A percentile compares a stretch with the other conserved stretches of the same genome.
These are phyloP conservation scores for button mushroom (Agaricus bisporus) DNA, from an alignment of 768 basidiomycete genomes.

Conservation along the genomic window DNA sequence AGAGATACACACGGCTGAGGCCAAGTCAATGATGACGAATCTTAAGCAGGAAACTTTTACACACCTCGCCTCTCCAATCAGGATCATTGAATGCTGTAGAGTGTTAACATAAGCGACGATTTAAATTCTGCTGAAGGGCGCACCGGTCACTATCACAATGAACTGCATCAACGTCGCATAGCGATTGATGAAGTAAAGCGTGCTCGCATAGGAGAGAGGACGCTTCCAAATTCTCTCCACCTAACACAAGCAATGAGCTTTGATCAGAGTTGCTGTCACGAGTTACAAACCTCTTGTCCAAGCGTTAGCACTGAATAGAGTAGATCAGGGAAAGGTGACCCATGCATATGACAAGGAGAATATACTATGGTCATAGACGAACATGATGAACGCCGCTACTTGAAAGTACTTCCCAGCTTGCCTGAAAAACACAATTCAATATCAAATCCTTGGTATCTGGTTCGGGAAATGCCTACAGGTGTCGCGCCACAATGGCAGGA, in stretches of 20 bases:
- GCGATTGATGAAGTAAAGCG: constrained; percentile 26
- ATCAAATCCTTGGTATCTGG: too few species aligned
- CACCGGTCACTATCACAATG: constrained; percentile 20
- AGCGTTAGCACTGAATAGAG: constrained; percentile 7
- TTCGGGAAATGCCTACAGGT: background rate
- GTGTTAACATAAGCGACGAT: background rate
- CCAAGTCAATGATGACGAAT: background rate
- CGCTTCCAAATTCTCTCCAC: constrained; percentile 24
- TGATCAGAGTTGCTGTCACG: too few species aligned
- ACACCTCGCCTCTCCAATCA: constrained; percentile 16
- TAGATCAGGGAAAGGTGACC: background rate
- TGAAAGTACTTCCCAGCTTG: constrained; percentile 17
- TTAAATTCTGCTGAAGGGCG: background rate
- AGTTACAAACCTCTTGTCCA: constrained; percentile 8
- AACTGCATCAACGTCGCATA: constrained; percentile 23
- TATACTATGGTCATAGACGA: constrained; percentile 17
- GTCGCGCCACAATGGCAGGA: background rate
- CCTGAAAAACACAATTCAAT: background rate
- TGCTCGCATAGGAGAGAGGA: constrained; percentile 17
- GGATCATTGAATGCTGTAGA: constrained; percentile 19
- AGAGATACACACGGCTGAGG: background rate
- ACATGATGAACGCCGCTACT: constrained; percentile 16
- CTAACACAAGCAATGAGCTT: background rate
- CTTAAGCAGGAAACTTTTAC: background rate
- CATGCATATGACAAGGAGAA: background rate